A percentile compares a stretch with the other conserved stretches of the same genome.
Conservation (phyloP, 2,329 filamentous ascomycete genomes). For the Diaporthe sp. region DNA sequence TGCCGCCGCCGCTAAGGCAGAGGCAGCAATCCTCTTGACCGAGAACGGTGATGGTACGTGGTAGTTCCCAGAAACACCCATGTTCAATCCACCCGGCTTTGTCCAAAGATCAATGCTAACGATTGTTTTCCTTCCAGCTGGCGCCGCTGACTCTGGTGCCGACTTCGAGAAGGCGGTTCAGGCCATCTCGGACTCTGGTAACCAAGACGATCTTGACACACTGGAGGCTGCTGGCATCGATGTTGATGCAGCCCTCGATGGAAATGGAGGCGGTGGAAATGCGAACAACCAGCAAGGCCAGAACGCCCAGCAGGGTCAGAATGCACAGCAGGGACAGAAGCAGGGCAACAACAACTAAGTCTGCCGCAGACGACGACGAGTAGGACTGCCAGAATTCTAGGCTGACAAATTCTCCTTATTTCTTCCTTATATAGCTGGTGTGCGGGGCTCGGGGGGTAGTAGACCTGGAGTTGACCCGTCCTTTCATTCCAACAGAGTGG, state of each 20-base stretch:
- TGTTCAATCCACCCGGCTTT: neutral
- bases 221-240: constrained; percentile 31
- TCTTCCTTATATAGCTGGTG: neutral
- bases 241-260: neutral
- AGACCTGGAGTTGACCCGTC: neutral
- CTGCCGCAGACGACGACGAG: neutral
- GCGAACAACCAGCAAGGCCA: neutral
- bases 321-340: neutral
- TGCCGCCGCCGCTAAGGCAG: constrained; percentile 30
- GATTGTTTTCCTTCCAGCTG: neutral
- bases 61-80: too few relatives aligned
- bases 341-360: neutral
- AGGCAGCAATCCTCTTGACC: constrained; percentile 32
- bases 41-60: constrained; percentile 35
- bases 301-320: neutral
- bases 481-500: neutral
- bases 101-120: neutral
- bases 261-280: neutral
- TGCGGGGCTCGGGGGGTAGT: neutral
- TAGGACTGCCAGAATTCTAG: neutral
- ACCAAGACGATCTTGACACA: constrained; percentile 27
- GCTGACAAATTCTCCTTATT: neutral
- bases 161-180: constrained; percentile 32
- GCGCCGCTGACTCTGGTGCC: constrained; percentile 17
- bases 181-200: constrained; percentile 21